Conservation (phyloP, 2,329 filamentous ascomycete species). For the Penicillium sp. region DNA sequence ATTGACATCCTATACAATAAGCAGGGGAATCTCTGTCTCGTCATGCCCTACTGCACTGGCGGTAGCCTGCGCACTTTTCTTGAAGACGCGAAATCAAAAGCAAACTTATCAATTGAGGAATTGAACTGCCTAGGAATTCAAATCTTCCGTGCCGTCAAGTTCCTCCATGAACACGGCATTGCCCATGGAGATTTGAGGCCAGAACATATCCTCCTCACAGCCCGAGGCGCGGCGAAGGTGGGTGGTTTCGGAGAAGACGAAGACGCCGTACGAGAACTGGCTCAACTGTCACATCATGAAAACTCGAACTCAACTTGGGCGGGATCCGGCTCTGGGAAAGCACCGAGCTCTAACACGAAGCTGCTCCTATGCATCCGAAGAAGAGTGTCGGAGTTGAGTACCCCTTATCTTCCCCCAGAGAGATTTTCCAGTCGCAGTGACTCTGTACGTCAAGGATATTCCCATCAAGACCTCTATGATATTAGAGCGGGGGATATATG, state of each 20-base stretch:
- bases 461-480: background rate
- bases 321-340: background rate
- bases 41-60: constrained; percentile 13
- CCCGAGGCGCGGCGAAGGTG: constrained; percentile 7
- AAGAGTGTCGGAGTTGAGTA: background rate
- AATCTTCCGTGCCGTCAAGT: constrained; percentile 3
- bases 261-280: constrained; percentile 6
- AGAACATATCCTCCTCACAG: constrained; percentile 8
- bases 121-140: constrained; percentile 4
- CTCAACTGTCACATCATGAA: background rate
- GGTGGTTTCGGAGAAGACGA: constrained; percentile 14
- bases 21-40: constrained; percentile 7
- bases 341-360: background rate
- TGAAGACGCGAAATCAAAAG: background rate
- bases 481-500: constrained; percentile 7
- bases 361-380: background rate
- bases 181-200: constrained; percentile 9
- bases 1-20: constrained; percentile 12
- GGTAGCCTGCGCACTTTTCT: constrained; percentile 6
- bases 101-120: background rate
- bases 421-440: constrained; percentile 2
- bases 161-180: constrained; percentile 3
- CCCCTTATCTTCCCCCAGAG: constrained; percentile 11
- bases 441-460: background rate
- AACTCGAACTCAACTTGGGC: background rate